These are phyloP conservation scores for Phyllosticta citribraziliensis DNA, from an alignment of 2,329 filamentous ascomycete species.

Conservation along the genomic window DNA sequence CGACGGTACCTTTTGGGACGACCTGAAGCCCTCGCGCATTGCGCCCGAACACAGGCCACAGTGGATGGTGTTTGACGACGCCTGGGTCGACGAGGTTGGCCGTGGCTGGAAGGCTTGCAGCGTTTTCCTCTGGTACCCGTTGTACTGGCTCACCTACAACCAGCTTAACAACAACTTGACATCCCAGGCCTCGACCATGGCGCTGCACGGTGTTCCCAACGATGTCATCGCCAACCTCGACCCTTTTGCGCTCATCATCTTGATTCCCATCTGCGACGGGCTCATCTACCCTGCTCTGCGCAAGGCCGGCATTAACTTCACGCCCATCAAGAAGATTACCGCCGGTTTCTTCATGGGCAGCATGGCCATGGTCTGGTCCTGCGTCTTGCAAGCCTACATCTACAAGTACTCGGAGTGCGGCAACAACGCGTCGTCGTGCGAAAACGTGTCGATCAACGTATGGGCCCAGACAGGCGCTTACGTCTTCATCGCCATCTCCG, in stretches of 20 bases:
- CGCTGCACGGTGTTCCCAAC: constrained; percentile 62
- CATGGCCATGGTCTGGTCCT: constrained; percentile 49
- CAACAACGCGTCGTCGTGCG: constrained; percentile 45
- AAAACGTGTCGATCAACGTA: constrained; percentile 45
- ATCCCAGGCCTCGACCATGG: constrained; percentile 58
- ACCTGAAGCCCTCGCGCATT: constrained; percentile 54
- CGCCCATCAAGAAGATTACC: constrained; percentile 66
- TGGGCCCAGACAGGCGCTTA: constrained; percentile 44
- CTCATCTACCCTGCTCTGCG: constrained; percentile 61
- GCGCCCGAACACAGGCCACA: constrained; percentile 43
- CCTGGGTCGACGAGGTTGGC: constrained; percentile 70
- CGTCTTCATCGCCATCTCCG: constrained; percentile 46
- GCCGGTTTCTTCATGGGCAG: constrained; percentile 58
- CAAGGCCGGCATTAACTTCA: constrained; percentile 55
- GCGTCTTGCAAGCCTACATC: constrained; percentile 48
- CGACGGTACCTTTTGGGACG: constrained; percentile 51
- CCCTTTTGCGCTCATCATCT: constrained; percentile 63
- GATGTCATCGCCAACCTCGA: constrained; percentile 69
- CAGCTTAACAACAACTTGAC: constrained; percentile 60
- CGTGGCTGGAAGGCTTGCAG: constrained; percentile 43
- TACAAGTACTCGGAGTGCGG: constrained; percentile 15
- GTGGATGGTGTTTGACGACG: constrained; percentile 74
- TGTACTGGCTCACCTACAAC: constrained; percentile 59
- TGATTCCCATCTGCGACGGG: constrained; percentile 60
- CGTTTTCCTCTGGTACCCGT: constrained; percentile 51